Evolutionary conservation across 345 rosid genomes (phyloP), one percentile per base, ranked within the genome.

Genomic region (Linum trigynum): DNA sequence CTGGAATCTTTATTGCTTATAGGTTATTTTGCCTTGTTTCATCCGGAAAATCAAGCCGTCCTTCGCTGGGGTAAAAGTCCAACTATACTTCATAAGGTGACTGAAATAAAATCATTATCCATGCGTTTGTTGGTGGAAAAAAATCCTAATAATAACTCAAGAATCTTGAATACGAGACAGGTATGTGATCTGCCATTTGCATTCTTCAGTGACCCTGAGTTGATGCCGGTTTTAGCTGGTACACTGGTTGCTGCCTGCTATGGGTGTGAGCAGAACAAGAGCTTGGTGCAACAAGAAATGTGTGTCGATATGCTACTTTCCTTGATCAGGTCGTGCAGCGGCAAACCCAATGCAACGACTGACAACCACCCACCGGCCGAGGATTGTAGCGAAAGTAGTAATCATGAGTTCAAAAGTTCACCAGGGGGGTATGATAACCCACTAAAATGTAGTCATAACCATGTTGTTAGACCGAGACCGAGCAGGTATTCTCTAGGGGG

Each of bases 1-100:
- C 85, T 78, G 1, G 94, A 87, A 73, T 80, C 85, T 9, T 77
- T 87, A 53, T 71, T 77, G 74, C 88, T 87, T 69, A 90, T 85
- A 39, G 80, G 88, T 64, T 76, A 83, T 74, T 87, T 87, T 69
- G 80, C 90, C 35, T 74, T 87, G 76, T 85, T 87, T 74, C 94
- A 87, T 79, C 61, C 74, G 2, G 81, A 80, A 67, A 87, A 85
- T 78, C 94, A 85, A 75, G 94, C 86, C 36, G 90, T 87, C 61
- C 88, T 85, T 64, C 83, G 90, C 53, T 87, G 94, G 94, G 88
- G 90, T 65, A 85, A 85, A 67, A 80, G 90, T 72, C 90, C 88
- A 17, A 87, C 94, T 12, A 83, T 87, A 73, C 90, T 87, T 70
- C 94, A 87, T 76, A 85, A 87, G 90, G 94, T 83, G 60, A 76